A percentile compares a stretch with the other conserved stretches of the same genome.
phyloP scores from a whole-genome alignment of 495 filamentous ascomycete species.

The Evernia prunastri region DNA sequence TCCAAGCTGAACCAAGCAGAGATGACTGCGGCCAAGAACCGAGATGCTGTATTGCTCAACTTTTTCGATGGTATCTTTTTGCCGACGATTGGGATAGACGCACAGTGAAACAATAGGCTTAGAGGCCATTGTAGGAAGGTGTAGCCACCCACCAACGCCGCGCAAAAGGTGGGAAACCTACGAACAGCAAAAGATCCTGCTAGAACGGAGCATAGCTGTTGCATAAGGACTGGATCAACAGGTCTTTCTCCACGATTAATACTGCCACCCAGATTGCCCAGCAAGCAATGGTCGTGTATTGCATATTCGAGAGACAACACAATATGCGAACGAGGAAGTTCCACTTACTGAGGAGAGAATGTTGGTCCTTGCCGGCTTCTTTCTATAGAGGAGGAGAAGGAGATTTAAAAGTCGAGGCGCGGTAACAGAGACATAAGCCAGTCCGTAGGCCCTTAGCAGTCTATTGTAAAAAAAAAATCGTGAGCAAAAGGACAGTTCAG shows the following conservation, averaged over 20 bases:
- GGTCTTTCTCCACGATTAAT: not conserved
- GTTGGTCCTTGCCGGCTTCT: not conserved
- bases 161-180: constrained; percentile 80
- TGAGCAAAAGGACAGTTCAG: not conserved
- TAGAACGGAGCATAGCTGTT: constrained; percentile 27
- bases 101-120: constrained; percentile 20
- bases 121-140: constrained; percentile 56
- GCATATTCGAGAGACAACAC: not conserved
- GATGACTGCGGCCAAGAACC: constrained; percentile 39
- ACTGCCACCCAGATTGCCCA: not conserved
- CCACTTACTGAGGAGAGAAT: constrained; percentile 9
- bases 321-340: not conserved
- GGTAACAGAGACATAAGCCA: constrained; percentile 18
- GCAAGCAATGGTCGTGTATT: not conserved
- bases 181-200: constrained; percentile 36
- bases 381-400: constrained; percentile 10
- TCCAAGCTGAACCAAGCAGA: constrained; percentile 45
- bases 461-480: not conserved
- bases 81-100: not conserved
- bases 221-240: constrained; percentile 4
- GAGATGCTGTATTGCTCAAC: constrained; percentile 25
- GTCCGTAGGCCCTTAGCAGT: constrained; percentile 19
- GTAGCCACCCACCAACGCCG: constrained; percentile 64
- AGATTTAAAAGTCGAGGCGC: constrained; percentile 20
- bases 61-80: not conserved